Conservation (phyloP, 2,329 filamentous ascomycete species). For the Trichoderma lentiforme region DNA sequence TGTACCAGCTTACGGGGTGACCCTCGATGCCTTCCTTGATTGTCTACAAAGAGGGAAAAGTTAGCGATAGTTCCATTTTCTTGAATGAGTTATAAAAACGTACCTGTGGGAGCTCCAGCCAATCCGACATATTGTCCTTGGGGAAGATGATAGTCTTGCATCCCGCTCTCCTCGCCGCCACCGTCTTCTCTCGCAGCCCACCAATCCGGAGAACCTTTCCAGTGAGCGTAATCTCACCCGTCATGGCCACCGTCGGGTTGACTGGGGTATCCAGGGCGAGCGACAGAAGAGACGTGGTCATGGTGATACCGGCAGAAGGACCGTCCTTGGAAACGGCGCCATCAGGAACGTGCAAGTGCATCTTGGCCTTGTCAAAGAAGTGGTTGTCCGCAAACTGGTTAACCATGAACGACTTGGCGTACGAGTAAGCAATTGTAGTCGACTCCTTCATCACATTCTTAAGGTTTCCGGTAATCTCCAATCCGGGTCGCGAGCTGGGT, state of each 20-base stretch:
- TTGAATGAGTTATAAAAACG: slow-evolving; percentile 36
- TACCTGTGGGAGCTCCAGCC: slow-evolving; percentile 95
- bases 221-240: slow-evolving; percentile 92
- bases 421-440: slow-evolving; percentile 90
- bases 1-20: slow-evolving; percentile 88
- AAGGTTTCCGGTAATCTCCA: slow-evolving; percentile 92
- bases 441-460: slow-evolving; percentile 99
- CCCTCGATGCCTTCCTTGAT: slow-evolving; percentile 97
- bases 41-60: slow-evolving; percentile 58
- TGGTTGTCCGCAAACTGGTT: slow-evolving; percentile 82
- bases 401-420: slow-evolving; percentile 85
- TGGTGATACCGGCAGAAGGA: slow-evolving; percentile 90
- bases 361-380: slow-evolving; percentile 93
- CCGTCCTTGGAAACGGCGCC: slow-evolving; percentile 95
- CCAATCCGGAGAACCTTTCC: slow-evolving; percentile 96
- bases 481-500: slow-evolving; percentile 67
- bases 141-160: slow-evolving; percentile 95
- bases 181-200: slow-evolving; percentile 92
- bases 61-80: background rate
- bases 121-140: slow-evolving; percentile 91
- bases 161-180: slow-evolving; percentile 86
- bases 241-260: slow-evolving; percentile 91
- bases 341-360: slow-evolving; percentile 95
- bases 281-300: slow-evolving; percentile 90
- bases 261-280: slow-evolving; percentile 76